Evolutionary conservation across 345 rosid genomes (phyloP).

Genomic region (Lepidium aucheri): DNA sequence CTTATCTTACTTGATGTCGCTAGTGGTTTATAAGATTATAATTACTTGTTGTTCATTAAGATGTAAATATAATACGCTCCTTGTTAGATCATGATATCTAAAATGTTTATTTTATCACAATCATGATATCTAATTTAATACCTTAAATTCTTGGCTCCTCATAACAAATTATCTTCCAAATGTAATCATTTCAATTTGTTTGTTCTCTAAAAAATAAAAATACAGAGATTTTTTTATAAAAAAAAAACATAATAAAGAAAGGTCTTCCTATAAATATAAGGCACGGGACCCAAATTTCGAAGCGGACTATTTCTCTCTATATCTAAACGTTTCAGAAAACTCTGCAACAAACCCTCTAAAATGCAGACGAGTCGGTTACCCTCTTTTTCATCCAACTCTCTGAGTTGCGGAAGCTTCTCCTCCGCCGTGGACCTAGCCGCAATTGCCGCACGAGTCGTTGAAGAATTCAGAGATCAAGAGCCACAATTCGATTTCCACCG

Average conservation of each 20-base stretch:
- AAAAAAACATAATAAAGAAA: no score
- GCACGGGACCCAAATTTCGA: slow-evolving; percentile 11
- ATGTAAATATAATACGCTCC: background rate
- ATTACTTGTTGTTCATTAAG: background rate
- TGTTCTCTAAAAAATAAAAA: background rate
- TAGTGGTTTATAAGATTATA: background rate
- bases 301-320: slow-evolving; percentile 2
- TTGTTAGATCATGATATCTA: background rate
- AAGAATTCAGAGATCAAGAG: slow-evolving; percentile 30
- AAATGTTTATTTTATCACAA: background rate
- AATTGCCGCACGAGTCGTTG: slow-evolving; percentile 42
- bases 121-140: background rate
- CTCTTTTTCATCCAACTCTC: slow-evolving; percentile 38
- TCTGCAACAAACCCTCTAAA: background rate
- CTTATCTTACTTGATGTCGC: background rate
- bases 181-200: slow-evolving; percentile 13
- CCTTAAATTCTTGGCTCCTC: slow-evolving; percentile 4
- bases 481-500: slow-evolving; percentile 1
- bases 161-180: background rate
- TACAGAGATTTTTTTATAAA: background rate
- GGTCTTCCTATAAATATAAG: background rate
- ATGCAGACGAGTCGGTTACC: slow-evolving; percentile 40
- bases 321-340: background rate
- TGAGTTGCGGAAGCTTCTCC: slow-evolving; percentile 32
- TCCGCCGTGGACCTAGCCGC: slow-evolving; percentile 37